Percentiles rank a stretch among this genome's conserved stretches.
Evolutionary conservation across 805 yeast species (phyloP).

Genomic region (Saccharomycopsis sp.): DNA sequence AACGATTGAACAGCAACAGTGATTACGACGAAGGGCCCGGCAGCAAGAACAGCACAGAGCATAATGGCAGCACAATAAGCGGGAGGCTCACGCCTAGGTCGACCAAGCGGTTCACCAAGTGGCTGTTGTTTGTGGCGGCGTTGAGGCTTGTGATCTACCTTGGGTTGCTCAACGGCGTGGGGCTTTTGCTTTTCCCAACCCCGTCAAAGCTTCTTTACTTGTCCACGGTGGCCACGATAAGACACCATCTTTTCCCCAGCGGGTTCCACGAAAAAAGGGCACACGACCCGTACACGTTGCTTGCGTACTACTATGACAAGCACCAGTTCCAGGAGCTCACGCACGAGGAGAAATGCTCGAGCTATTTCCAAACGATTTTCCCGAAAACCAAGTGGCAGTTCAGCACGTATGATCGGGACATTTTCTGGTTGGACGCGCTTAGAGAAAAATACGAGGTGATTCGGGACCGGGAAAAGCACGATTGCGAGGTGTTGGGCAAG

Average conservation of each 20-base stretch:
- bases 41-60: no score
- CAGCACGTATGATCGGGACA: conserved; percentile 14
- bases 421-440: conserved; percentile 18
- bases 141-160: background rate
- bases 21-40: no score
- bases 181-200: background rate
- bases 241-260: conserved; percentile 14
- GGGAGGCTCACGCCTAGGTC: no score
- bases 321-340: conserved; percentile 10
- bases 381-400: conserved; percentile 19
- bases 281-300: conserved; percentile 15
- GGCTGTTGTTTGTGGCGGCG: no score
- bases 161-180: background rate
- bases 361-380: conserved; percentile 15
- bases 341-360: conserved; percentile 15
- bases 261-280: conserved; percentile 13
- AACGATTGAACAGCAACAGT: no score
- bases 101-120: no score
- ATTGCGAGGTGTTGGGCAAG: conserved; percentile 14
- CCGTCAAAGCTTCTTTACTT: conserved; percentile 4
- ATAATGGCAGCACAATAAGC: no score
- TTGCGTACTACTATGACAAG: conserved; percentile 14
- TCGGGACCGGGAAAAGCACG: conserved; percentile 14
- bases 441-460: conserved; percentile 19
- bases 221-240: conserved; percentile 10